Percentiles rank a stretch among this genome's conserved stretches.
Evolutionary conservation across 2,329 filamentous ascomycete genomes (phyloP).

Genomic region (Macroventuria anomochaeta): DNA sequence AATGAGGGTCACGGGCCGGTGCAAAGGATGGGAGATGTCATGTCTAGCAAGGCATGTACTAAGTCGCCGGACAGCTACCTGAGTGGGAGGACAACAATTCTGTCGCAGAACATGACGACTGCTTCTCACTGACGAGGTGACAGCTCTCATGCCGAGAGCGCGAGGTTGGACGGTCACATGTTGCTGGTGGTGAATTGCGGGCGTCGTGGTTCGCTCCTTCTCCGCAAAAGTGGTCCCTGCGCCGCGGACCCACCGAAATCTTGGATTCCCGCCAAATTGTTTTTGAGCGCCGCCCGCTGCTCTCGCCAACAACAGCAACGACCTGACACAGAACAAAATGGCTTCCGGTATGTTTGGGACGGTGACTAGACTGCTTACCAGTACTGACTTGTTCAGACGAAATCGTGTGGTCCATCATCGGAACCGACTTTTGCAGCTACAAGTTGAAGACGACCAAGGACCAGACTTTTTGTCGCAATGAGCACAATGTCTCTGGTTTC

Average conservation of each 20-base stretch:
- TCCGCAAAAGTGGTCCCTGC: slow-evolving; percentile 25
- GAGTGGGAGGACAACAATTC: not conserved
- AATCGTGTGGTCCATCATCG: slow-evolving; percentile 96
- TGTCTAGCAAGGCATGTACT: not conserved
- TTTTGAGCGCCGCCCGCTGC: slow-evolving; percentile 18
- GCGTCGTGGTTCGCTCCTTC: slow-evolving; percentile 29
- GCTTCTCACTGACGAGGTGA: slow-evolving; percentile 25
- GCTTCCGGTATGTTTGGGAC: slow-evolving; percentile 30
- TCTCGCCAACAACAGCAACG: slow-evolving; percentile 18
- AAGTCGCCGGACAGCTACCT: not conserved
- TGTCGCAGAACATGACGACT: slow-evolving; percentile 12
- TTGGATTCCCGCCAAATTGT: slow-evolving; percentile 21
- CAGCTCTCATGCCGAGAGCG: slow-evolving; percentile 47
- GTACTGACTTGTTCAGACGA: slow-evolving; percentile 65
- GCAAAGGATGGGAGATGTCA: slow-evolving; percentile 11
- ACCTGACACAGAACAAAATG: slow-evolving; percentile 22
- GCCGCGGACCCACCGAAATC: slow-evolving; percentile 22
- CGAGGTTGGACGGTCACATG: slow-evolving; percentile 20
- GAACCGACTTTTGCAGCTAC: slow-evolving; percentile 93
- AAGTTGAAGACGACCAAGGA: slow-evolving; percentile 74
- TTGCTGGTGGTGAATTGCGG: slow-evolving; percentile 12
- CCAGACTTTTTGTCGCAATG: slow-evolving; percentile 94
- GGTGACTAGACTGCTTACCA: too few species aligned
- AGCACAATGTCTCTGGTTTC: slow-evolving; percentile 61
- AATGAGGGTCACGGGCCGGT: slow-evolving; percentile 22